Conservation (phyloP, 371 early-diverging fungal species). For the Choanephora cucurbitarum region DNA sequence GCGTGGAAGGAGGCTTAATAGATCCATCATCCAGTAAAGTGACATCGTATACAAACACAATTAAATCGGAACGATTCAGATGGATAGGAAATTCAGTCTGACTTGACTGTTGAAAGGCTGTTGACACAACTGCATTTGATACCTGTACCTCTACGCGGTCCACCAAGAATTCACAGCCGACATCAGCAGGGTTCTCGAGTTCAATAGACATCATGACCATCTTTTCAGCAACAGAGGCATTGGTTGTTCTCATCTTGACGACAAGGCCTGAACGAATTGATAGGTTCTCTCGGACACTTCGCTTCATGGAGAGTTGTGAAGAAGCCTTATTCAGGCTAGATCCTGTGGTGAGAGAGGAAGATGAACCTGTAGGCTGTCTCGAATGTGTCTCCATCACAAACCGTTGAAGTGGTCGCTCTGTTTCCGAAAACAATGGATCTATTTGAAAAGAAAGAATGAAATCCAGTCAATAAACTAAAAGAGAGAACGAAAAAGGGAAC, state of each 20-base stretch:
- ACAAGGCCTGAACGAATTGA: slow-evolving; percentile 60
- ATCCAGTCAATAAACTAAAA: neutral
- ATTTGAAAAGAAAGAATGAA: neutral
- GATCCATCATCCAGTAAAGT: slow-evolving; percentile 61
- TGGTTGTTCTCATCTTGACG: slow-evolving; percentile 67
- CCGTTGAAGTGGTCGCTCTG: slow-evolving; percentile 29
- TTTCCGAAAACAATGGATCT: slow-evolving; percentile 32
- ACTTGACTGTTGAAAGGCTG: slow-evolving; percentile 33
- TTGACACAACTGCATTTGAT: slow-evolving; percentile 58
- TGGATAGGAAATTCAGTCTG: slow-evolving; percentile 46
- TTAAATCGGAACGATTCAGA: slow-evolving; percentile 57
- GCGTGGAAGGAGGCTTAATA: slow-evolving; percentile 38
- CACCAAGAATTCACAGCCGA: slow-evolving; percentile 56
- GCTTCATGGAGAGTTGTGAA: slow-evolving; percentile 41
- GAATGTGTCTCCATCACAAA: slow-evolving; percentile 42
- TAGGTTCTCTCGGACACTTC: slow-evolving; percentile 50
- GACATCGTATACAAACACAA: slow-evolving; percentile 64
- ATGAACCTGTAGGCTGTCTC: slow-evolving; percentile 20
- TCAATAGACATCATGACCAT: slow-evolving; percentile 74
- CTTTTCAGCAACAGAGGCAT: slow-evolving; percentile 64
- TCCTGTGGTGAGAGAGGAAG: slow-evolving; percentile 18
- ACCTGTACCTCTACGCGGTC: slow-evolving; percentile 61
- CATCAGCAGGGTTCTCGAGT: slow-evolving; percentile 62
- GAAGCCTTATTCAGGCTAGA: slow-evolving; percentile 16
- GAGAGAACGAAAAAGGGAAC: no score